A percentile compares a stretch with the other conserved stretches of the same genome.
phyloP scores from a whole-genome alignment of 2,329 filamentous ascomycete species.

The Akanthomyces muscarius region DNA sequence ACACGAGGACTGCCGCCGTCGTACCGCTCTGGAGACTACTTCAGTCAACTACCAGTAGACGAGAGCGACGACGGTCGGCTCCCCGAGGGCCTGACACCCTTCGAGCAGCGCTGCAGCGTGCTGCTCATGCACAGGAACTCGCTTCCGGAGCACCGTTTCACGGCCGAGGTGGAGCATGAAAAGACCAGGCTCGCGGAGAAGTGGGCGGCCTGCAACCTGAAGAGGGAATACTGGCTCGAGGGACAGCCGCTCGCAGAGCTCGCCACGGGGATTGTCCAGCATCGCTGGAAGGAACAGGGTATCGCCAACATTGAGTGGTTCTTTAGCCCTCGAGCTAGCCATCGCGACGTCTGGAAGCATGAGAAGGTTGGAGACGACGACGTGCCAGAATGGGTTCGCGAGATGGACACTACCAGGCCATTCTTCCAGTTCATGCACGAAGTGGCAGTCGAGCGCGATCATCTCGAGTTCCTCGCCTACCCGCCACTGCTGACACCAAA shows the following conservation, averaged over 20 bases:
- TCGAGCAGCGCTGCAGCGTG: background rate
- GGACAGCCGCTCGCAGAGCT: background rate
- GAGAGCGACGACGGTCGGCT: background rate
- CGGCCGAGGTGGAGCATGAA: background rate
- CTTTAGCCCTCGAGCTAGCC: background rate
- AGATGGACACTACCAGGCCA: background rate
- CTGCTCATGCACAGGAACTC: background rate
- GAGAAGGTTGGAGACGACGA: background rate
- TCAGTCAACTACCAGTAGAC: background rate
- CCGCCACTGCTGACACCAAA: background rate
- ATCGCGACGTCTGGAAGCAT: background rate
- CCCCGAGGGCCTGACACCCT: background rate
- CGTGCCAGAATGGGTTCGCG: background rate
- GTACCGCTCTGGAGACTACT: background rate
- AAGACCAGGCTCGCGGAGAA: background rate
- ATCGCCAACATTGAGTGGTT: background rate
- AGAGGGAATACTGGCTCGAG: background rate
- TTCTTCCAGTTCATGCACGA: constrained; percentile 9
- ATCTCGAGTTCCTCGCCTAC: background rate
- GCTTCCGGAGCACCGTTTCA: background rate
- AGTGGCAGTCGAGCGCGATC: background rate
- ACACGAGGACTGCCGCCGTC: background rate
- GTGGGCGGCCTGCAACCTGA: background rate
- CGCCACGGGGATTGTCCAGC: background rate
- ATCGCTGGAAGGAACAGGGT: background rate